A percentile compares a stretch with the other conserved stretches of the same genome.
Conservation (phyloP, 805 yeast genomes). For the Yarrowia sp. region DNA sequence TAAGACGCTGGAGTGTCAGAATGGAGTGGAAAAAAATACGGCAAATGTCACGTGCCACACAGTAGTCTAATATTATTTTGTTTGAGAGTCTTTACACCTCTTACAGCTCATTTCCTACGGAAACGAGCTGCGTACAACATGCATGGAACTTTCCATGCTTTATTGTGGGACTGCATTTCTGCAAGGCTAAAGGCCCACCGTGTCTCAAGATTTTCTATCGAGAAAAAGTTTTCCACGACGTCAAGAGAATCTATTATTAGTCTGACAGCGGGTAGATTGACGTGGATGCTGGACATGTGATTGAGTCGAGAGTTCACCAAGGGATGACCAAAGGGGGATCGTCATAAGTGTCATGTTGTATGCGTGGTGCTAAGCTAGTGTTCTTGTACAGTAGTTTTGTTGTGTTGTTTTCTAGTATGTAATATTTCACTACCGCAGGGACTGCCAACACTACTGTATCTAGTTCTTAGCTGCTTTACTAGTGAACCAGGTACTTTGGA, state of each 20-base stretch:
- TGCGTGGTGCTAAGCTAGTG: background rate
- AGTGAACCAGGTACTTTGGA: too few relatives aligned
- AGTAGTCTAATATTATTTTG: too few relatives aligned
- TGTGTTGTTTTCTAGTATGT: too few relatives aligned
- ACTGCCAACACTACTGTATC: too few relatives aligned
- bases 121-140: background rate
- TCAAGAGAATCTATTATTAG: background rate
- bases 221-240: background rate
- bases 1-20: background rate
- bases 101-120: too few relatives aligned
- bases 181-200: slow-evolving; percentile 11
- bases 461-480: too few relatives aligned
- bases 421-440: too few relatives aligned
- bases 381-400: too few relatives aligned
- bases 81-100: too few relatives aligned
- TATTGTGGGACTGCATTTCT: background rate
- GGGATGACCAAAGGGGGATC: background rate
- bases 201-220: too few relatives aligned
- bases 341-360: background rate
- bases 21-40: too few relatives aligned
- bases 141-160: background rate
- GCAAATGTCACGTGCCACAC: too few relatives aligned
- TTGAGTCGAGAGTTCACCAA: background rate
- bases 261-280: slow-evolving; percentile 2
- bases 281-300: background rate